Base-by-base conservation (phyloP, 495 filamentous ascomycete species). In the Aspergillus steynii region DNA sequence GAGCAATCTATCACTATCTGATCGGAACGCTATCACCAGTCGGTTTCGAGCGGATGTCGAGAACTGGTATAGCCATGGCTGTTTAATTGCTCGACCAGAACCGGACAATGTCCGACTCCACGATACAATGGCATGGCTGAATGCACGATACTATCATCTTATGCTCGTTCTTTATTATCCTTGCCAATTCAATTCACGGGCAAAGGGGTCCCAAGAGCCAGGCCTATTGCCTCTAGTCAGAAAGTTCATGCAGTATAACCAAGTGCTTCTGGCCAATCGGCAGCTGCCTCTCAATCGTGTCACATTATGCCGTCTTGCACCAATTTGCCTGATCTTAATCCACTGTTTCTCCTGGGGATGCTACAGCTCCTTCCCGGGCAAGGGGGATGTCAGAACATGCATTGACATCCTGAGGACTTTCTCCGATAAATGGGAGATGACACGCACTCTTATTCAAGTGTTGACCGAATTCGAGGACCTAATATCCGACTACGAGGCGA, bases 81-180 rank as follows among this genome's bases (percentile, higher is more conserved):
- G 54, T 27, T 37, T 56, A 12, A 56, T 56, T 9, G 28, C 54
- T 42, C 34, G 45, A 6, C 54, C 54, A n/a, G 54, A 56, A 29
- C 31, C 54, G 3, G 37, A 42, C 28, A 56, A 56, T 56, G 54
- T 56, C 7, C 15, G 54, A 27, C 15, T 56, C 12, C 54, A 56
- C 34, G 54, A 56, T 20, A 56, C 54, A n/a, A 56, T 56, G 54
- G 54, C 34, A 9, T 56, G 54, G 54, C 32, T 56, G 15, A 56
- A 56, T 42, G 54, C 54, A 28, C 34, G 54, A 14, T 56, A 56
- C 12, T 56, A 56, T 47, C 54, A 56, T 9, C 29, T 56, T 2
- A 28, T 56, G 54, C 15, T 56, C 32, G 5, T 56, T 32, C 32
- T 56, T 25, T 46, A 56, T 9, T 56, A 56, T 15, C 54, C 54